Evolutionary conservation across 2,329 filamentous ascomycete species (phyloP).

Genomic region (Aplosporella prunicola): DNA sequence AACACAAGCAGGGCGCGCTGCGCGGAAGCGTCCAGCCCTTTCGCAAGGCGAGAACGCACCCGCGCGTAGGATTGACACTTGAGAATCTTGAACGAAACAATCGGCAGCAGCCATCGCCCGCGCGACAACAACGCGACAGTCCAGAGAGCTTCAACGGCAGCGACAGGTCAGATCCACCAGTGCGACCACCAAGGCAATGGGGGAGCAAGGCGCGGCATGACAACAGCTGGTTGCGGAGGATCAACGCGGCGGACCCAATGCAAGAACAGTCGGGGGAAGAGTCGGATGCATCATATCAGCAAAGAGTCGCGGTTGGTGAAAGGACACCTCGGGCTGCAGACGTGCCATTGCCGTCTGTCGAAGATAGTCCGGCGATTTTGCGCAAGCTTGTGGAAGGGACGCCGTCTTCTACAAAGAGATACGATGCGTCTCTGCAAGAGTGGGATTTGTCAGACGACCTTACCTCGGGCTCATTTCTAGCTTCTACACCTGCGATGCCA

Average conservation of each 20-base stretch:
- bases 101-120: constrained; percentile 13
- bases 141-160: constrained; percentile 26
- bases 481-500: constrained; percentile 38
- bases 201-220: constrained; percentile 34
- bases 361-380: constrained; percentile 34
- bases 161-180: constrained; percentile 32
- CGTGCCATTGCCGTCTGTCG: constrained; percentile 31
- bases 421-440: constrained; percentile 16
- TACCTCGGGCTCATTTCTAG: constrained; percentile 36
- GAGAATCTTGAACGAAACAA: constrained; percentile 35
- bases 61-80: constrained; percentile 31
- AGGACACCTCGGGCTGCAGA: constrained; percentile 24
- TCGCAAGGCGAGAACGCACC: constrained; percentile 32
- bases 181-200: constrained; percentile 38
- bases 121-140: constrained; percentile 13
- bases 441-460: constrained; percentile 36
- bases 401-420: constrained; percentile 16
- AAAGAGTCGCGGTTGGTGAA: constrained; percentile 15
- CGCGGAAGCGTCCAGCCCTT: constrained; percentile 28
- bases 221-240: constrained; percentile 8
- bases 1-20: constrained; percentile 28
- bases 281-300: no score
- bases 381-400: constrained; percentile 23
- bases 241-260: background rate
- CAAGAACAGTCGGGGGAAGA: background rate